phyloP scores from a whole-genome alignment of 1,139 yeast genomes.

The Meyerozyma elateridarum region DNA sequence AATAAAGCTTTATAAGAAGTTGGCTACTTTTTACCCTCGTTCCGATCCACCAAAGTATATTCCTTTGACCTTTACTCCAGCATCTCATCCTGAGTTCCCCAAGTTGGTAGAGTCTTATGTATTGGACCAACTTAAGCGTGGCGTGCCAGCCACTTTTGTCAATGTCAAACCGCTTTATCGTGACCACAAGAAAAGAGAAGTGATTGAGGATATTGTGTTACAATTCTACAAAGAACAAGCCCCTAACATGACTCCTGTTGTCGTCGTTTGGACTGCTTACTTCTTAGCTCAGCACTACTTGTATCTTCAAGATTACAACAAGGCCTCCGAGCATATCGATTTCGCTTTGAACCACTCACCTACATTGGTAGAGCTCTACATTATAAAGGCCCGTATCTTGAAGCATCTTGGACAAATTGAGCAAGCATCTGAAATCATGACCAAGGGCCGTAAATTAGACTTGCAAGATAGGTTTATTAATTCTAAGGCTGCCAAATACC shows the following conservation, averaged over 20 bases:
- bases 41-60: conserved; percentile 77
- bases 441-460: conserved; percentile 71
- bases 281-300: conserved; percentile 80
- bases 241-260: conserved; percentile 40
- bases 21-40: conserved; percentile 70
- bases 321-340: conserved; percentile 56
- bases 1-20: conserved; percentile 55
- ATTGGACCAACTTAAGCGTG: conserved; percentile 58
- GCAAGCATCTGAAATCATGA: conserved; percentile 63
- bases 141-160: conserved; percentile 89
- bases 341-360: conserved; percentile 72
- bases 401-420: conserved; percentile 62
- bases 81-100: conserved; percentile 43
- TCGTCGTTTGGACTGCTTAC: conserved; percentile 70
- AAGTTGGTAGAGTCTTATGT: conserved; percentile 49
- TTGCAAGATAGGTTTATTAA: conserved; percentile 89
- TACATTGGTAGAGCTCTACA: conserved; percentile 75
- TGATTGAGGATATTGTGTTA: conserved; percentile 51
- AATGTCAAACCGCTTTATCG: conserved; percentile 77
- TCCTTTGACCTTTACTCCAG: conserved; percentile 70
- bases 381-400: conserved; percentile 73
- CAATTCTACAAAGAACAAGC: conserved; percentile 36
- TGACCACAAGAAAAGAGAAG: conserved; percentile 39
- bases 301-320: conserved; percentile 43
- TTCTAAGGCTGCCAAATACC: conserved; percentile 82